Evolutionary conservation across 768 basidiomycete genomes (phyloP).

Genomic region (Pleurotus eryngii): DNA sequence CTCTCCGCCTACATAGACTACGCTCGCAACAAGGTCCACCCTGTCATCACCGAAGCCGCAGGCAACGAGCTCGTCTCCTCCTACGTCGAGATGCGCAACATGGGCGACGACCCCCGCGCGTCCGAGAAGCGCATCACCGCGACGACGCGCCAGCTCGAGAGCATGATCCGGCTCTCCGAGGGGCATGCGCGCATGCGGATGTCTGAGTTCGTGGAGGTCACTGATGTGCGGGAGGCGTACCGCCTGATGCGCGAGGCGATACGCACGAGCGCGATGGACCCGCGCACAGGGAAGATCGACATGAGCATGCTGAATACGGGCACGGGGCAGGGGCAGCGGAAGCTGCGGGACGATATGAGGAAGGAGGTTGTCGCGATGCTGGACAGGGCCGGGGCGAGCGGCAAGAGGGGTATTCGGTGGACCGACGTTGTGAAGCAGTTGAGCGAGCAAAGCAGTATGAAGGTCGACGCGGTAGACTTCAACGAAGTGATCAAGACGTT

Average conservation of each 20-base stretch:
- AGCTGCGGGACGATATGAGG: slow-evolving; percentile 86
- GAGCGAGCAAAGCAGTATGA: slow-evolving; percentile 80
- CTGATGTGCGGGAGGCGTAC: slow-evolving; percentile 87
- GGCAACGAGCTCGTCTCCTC: slow-evolving; percentile 78
- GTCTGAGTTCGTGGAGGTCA: slow-evolving; percentile 77
- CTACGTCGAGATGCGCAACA: slow-evolving; percentile 93
- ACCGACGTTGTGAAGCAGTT: slow-evolving; percentile 75
- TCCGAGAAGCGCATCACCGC: slow-evolving; percentile 96
- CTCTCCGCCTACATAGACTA: slow-evolving; percentile 95
- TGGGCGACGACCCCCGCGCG: slow-evolving; percentile 83
- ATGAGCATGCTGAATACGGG: slow-evolving; percentile 95
- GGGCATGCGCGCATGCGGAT: slow-evolving; percentile 97
- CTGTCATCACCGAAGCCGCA: slow-evolving; percentile 82
- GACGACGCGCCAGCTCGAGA: slow-evolving; percentile 95
- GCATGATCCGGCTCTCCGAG: slow-evolving; percentile 94
- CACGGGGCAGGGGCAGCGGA: slow-evolving; percentile 82
- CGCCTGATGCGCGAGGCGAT: slow-evolving; percentile 97
- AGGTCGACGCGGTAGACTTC: slow-evolving; percentile 80
- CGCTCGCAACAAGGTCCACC: slow-evolving; percentile 81
- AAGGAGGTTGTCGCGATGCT: slow-evolving; percentile 71
- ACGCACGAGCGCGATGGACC: slow-evolving; percentile 92
- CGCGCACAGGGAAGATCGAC: slow-evolving; percentile 95
- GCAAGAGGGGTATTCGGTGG: slow-evolving; percentile 73
- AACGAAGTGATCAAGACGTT: slow-evolving; percentile 69
- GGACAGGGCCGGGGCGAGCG: slow-evolving; percentile 45